Percentiles rank a stretch among this genome's conserved stretches.
Conservation (phyloP, 2,329 filamentous ascomycete species). For the Beauveria sp. region DNA sequence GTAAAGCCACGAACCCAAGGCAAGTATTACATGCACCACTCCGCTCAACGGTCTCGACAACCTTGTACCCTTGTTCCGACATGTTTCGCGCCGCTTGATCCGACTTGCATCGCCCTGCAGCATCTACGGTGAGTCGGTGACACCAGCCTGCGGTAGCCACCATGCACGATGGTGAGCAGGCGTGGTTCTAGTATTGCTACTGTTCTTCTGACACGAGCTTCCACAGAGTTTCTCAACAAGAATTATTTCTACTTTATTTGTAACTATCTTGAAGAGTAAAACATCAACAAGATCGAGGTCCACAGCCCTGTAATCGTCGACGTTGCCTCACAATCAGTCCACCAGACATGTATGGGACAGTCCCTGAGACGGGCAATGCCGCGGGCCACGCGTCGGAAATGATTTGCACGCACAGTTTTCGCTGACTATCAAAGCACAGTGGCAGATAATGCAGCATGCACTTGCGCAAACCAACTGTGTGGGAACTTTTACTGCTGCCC, state of each 20-base stretch:
- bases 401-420: not conserved
- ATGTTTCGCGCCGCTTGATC: slow-evolving; percentile 1
- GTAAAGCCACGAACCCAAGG: not conserved
- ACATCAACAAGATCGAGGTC: not conserved
- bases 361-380: not conserved
- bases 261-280: not conserved
- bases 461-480: not conserved
- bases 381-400: not conserved
- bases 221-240: not conserved
- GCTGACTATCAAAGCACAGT: not conserved
- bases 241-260: not conserved
- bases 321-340: not conserved
- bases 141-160: not conserved
- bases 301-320: not conserved
- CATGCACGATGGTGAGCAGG: slow-evolving; percentile 3
- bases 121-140: not conserved
- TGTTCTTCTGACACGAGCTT: not conserved
- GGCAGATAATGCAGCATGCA: not conserved
- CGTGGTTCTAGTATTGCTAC: not conserved
- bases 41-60: not conserved
- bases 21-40: not conserved
- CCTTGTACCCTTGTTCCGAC: not conserved
- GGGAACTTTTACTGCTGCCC: not conserved
- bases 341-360: not conserved
- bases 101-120: slow-evolving; percentile 3